Conservation (phyloP, 345 rosid species). For the Populus tremula region DNA sequence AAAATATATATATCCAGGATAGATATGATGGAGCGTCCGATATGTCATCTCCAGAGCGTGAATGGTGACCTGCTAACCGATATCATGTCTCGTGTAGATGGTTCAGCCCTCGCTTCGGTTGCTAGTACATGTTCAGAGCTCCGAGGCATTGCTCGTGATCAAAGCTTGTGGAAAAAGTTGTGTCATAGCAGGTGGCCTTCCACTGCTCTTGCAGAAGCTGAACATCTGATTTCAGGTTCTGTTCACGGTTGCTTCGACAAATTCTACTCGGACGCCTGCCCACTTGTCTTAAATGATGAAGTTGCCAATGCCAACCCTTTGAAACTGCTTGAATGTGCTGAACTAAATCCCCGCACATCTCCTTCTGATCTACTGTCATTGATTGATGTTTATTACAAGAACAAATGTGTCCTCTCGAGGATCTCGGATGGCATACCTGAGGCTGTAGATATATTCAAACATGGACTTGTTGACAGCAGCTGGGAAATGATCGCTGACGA, state of each 20-base stretch:
- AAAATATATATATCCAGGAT: background rate
- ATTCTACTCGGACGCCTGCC: slow-evolving; percentile 36
- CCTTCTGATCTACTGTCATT: slow-evolving; percentile 30
- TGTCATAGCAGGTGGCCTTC: slow-evolving; percentile 46
- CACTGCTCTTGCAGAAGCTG: slow-evolving; percentile 20
- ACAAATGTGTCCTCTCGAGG: slow-evolving; percentile 27
- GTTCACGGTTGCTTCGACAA: slow-evolving; percentile 8
- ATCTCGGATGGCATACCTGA: slow-evolving; percentile 24
- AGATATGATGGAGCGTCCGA: slow-evolving; percentile 8
- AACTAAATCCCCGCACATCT: background rate
- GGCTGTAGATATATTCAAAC: background rate
- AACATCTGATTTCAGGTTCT: background rate
- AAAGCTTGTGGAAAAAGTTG: slow-evolving; percentile 18
- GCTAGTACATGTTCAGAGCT: slow-evolving; percentile 32
- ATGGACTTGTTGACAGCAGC: background rate
- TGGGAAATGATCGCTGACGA: background rate
- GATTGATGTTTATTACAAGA: slow-evolving; percentile 30
- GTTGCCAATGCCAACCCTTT: background rate
- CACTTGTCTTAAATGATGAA: slow-evolving; percentile 13
- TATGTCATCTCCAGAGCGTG: slow-evolving; percentile 16
- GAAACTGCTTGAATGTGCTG: background rate
- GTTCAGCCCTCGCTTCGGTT: slow-evolving; percentile 31
- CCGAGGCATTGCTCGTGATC: slow-evolving; percentile 24
- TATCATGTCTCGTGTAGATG: slow-evolving; percentile 31
- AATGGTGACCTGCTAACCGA: slow-evolving; percentile 25